Evolutionary conservation across 164 flowering plant species (phyloP).

Genomic region (Umbilicus rupestris): DNA sequence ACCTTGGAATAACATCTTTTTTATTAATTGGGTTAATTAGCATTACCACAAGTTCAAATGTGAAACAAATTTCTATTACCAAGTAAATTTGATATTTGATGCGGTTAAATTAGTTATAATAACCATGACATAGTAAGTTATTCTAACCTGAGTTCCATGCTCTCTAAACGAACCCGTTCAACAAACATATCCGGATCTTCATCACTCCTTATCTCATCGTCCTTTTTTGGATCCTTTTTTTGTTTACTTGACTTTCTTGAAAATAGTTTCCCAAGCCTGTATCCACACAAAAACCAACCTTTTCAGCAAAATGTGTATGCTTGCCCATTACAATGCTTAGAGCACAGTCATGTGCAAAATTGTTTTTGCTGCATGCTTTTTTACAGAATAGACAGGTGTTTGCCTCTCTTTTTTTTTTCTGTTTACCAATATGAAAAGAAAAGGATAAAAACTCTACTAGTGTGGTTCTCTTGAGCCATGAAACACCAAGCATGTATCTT

Average conservation of each 20-base stretch:
- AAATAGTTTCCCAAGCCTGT: conserved; percentile 44
- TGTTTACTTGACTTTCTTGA: conserved; percentile 29
- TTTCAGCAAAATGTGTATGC: background rate
- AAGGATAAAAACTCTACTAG: background rate
- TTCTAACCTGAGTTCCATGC: conserved; percentile 67
- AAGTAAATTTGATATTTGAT: background rate
- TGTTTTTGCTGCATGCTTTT: background rate
- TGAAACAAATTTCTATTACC: background rate
- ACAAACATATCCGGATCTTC: conserved; percentile 19
- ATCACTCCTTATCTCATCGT: conserved; percentile 8
- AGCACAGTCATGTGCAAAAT: background rate
- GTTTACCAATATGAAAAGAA: background rate
- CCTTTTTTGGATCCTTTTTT: conserved; percentile 52
- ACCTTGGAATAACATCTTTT: background rate
- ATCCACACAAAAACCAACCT: conserved; percentile 20
- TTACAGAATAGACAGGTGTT: background rate
- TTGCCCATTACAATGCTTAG: background rate
- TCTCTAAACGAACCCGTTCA: conserved; percentile 79
- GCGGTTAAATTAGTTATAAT: background rate
- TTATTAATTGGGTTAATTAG: background rate
- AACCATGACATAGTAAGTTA: background rate
- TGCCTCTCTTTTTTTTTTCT: too few species aligned
- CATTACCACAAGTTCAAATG: background rate
- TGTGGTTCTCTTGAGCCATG: background rate
- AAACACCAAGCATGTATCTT: background rate